Conservation (phyloP, 208 protist genomes). For the Acanthamoeba castellanii region DNA sequence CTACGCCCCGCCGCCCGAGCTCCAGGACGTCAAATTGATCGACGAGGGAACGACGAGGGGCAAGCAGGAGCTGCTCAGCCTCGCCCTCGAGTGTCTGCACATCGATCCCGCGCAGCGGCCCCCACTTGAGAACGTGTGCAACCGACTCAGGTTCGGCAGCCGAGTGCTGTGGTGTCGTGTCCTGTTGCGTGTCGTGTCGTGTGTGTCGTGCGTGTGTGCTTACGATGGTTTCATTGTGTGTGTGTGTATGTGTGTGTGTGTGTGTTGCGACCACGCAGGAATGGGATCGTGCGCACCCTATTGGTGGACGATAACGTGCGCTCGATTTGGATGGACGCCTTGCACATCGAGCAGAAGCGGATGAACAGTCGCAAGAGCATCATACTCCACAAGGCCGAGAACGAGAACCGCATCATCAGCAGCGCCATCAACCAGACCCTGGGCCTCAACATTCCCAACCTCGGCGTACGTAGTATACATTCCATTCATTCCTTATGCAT, state of each 20-base stretch:
- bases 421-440: slow-evolving; percentile 42
- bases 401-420: not conserved
- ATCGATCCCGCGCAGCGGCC: not conserved
- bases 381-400: not conserved
- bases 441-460: slow-evolving; percentile 34
- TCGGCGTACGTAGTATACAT: not conserved
- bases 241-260: no score
- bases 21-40: slow-evolving; percentile 29
- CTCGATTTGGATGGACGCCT: slow-evolving; percentile 10
- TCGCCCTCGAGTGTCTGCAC: slow-evolving; percentile 6
- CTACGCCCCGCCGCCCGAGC: not conserved
- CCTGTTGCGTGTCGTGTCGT: not conserved
- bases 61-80: slow-evolving; percentile 4
- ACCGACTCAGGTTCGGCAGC: not conserved
- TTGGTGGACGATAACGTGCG: slow-evolving; percentile 14
- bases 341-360: slow-evolving; percentile 35
- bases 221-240: no score
- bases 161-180: not conserved
- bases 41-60: slow-evolving; percentile 9
- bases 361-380: slow-evolving; percentile 19
- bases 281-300: not conserved
- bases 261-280: not conserved
- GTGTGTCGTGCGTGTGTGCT: no score
- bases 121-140: not conserved
- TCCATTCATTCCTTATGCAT: not conserved